A percentile compares a stretch with the other conserved stretches of the same genome.
phyloP scores from a whole-genome alignment of 2,329 filamentous ascomycete species.

The Aspergillus alliaceus region DNA sequence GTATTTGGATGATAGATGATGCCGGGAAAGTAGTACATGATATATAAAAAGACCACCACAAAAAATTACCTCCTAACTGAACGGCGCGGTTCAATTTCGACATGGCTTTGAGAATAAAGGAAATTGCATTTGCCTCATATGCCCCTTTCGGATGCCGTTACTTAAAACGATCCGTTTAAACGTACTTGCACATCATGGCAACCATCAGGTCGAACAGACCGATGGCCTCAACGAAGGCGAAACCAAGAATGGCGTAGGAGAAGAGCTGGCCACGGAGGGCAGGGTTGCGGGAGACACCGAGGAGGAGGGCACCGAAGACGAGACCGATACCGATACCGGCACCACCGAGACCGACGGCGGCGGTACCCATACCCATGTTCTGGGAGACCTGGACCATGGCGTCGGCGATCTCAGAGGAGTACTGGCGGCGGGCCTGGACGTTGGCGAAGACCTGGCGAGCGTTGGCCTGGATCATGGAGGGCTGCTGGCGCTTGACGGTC shows the following conservation, averaged over 20 bases:
- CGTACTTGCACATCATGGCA: conserved; percentile 92
- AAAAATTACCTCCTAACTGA: conserved; percentile 19
- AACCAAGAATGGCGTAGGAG: conserved; percentile 93
- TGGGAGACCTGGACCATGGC: conserved; percentile 88
- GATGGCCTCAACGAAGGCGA: conserved; percentile 86
- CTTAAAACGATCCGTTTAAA: conserved; percentile 38
- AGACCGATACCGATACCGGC: conserved; percentile 94
- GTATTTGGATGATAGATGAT: conserved; percentile 26
- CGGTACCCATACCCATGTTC: conserved; percentile 85
- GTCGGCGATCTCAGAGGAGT: conserved; percentile 82
- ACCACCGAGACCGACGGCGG: conserved; percentile 89
- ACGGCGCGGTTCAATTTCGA: not conserved
- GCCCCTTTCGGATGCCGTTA: not conserved
- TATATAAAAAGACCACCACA: conserved; percentile 31
- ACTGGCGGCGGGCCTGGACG: conserved; percentile 69
- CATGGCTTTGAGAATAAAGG: not conserved
- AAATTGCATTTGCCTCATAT: conserved; percentile 2
- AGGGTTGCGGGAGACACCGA: conserved; percentile 90
- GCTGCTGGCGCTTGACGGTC: conserved; percentile 74
- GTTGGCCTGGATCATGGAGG: conserved; percentile 66
- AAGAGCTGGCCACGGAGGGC: conserved; percentile 93
- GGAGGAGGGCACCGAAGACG: conserved; percentile 86
- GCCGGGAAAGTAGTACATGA: conserved; percentile 30
- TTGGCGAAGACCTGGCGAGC: conserved; percentile 58
- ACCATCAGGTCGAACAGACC: conserved; percentile 83